Base-by-base conservation (phyloP, 2,329 filamentous ascomycete species). In the Biscogniauxia marginata region DNA sequence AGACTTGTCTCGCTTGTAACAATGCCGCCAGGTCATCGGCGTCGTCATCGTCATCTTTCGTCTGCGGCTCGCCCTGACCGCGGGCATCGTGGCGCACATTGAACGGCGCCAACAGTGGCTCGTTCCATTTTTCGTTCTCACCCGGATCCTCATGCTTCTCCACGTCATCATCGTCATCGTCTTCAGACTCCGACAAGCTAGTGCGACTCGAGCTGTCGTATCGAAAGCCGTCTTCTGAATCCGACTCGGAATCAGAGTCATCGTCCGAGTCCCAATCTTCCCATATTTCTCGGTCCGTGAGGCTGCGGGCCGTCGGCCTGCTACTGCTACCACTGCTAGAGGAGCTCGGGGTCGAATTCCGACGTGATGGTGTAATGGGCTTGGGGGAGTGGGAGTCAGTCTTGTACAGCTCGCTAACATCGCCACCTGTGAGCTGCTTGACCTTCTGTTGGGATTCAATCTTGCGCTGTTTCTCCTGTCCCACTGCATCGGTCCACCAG, bases 291-390 rank as follows among this genome's bases (percentile, higher is more conserved):
- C 45, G 21, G 0, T 59, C 56, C 3, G 56, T 53, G 2, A 54
- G 20, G 22, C 61, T 67, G 4, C 59, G 57, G n/a, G 60, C 56
- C 1, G 52, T 63, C 47, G 16, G 24, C 24, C n/a, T 45, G 49
- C 22, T 47, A 43, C 43, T 18, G 23, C 18, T 39, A 7, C 8
- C 20, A 19, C 44, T 48, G 34, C 13, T 30, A 13, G 0, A n/a
- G 18, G 18, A 18, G 39, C 23, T 25, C 11, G 43, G n/a, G n/a
- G 8, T n/a, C 43, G 43, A 19, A 18, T 46, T 46, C 20, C 4
- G 43, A n/a, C 43, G n/a, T 16, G 43, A 7, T 21, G 8, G 43
- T 16, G 4, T 46, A n/a, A 6, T 8, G 8, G 25, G 6, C 25
- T 30, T 30, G 21, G 45, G 6, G 21, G 45, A 9, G 45, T 13